Evolutionary conservation across 2,329 filamentous ascomycete species (phyloP).

Genomic region (Xylariaceae sp.): DNA sequence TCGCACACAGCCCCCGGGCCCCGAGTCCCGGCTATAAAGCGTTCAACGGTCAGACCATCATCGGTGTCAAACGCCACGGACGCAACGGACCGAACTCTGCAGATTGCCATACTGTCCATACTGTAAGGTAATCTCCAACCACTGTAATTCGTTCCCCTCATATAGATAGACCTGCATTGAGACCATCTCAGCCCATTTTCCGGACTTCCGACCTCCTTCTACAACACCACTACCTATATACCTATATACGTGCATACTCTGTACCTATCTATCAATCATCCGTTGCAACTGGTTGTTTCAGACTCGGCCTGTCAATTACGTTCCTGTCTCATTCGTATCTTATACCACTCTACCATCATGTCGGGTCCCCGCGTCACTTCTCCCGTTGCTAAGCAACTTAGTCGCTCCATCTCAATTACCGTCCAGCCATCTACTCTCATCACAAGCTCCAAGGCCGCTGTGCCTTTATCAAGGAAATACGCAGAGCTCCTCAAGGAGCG

Average conservation of each 20-base stretch:
- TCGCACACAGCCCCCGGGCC: too few relatives aligned
- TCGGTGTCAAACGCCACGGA: not conserved
- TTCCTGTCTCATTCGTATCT: not conserved
- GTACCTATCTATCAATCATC: not conserved
- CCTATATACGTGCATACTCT: not conserved
- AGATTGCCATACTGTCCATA: not conserved
- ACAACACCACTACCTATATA: not conserved
- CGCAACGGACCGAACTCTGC: not conserved
- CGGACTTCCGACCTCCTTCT: not conserved
- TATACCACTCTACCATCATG: constrained; percentile 19
- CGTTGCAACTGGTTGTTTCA: not conserved
- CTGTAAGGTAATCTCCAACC: not conserved
- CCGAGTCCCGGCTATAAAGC: too few relatives aligned
- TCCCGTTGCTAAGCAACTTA: constrained; percentile 28
- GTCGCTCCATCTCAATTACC: constrained; percentile 32
- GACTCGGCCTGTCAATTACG: not conserved
- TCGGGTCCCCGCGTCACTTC: constrained; percentile 32
- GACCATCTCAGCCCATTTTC: not conserved
- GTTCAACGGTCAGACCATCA: not conserved
- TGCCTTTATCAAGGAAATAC: constrained; percentile 34
- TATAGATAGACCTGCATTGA: not conserved
- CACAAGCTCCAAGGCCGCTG: constrained; percentile 26
- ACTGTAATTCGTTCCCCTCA: not conserved
- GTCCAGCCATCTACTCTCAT: constrained; percentile 27
- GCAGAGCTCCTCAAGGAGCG: constrained; percentile 35